phyloP scores from a whole-genome alignment of 2,329 filamentous ascomycete species.

The Pezicula neosporulosa region DNA sequence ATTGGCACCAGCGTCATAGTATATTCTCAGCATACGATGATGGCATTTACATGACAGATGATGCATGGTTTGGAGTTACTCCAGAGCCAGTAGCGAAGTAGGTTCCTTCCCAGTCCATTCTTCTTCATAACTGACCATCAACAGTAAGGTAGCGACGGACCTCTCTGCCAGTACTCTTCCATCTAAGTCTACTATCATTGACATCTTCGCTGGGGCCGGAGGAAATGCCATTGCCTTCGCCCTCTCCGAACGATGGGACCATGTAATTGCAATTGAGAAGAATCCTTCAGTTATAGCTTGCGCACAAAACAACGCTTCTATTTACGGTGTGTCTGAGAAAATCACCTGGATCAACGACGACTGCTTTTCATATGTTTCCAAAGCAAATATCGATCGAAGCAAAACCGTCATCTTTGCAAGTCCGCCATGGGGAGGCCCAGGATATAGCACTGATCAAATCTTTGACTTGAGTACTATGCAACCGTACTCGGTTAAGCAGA shows the following conservation, averaged over 20 bases:
- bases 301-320: slow-evolving; percentile 83
- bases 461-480: slow-evolving; percentile 86
- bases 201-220: slow-evolving; percentile 87
- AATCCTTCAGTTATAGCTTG: slow-evolving; percentile 78
- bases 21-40: slow-evolving; percentile 87
- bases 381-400: slow-evolving; percentile 16
- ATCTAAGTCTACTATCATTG: slow-evolving; percentile 54
- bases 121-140: slow-evolving; percentile 3
- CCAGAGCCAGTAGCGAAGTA: slow-evolving; percentile 87
- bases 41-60: slow-evolving; percentile 85
- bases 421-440: slow-evolving; percentile 71
- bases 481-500: slow-evolving; percentile 69
- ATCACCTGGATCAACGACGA: slow-evolving; percentile 88
- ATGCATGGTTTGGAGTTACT: slow-evolving; percentile 96
- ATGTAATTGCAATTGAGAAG: slow-evolving; percentile 85
- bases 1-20: slow-evolving; percentile 84
- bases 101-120: slow-evolving; percentile 22
- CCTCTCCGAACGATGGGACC: slow-evolving; percentile 71
- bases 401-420: slow-evolving; percentile 61
- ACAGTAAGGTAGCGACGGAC: slow-evolving; percentile 71
- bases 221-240: slow-evolving; percentile 97
- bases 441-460: slow-evolving; percentile 62
- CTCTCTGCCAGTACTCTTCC: slow-evolving; percentile 43
- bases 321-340: slow-evolving; percentile 75
- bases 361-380: slow-evolving; percentile 55